Evolutionary conservation across 176 grass and related monocot species (phyloP).

Genomic region (Oropetium thomaeum): DNA sequence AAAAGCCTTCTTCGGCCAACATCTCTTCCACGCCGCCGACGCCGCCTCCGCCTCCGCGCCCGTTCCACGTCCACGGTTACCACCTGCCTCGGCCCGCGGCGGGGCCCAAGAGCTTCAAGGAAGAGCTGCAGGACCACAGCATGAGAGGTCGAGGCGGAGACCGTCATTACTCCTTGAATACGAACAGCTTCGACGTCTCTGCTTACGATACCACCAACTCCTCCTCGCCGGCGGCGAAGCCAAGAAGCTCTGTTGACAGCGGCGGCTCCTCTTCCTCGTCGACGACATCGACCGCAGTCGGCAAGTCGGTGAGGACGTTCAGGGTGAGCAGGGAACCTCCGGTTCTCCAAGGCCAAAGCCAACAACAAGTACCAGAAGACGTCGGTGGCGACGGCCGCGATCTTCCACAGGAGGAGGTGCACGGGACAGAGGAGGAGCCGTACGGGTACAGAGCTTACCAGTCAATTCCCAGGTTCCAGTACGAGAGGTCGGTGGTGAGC

Average conservation of each 20-base stretch:
- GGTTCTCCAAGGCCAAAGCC: conserved; percentile 10
- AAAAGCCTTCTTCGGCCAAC: conserved; percentile 15
- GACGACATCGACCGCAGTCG: neutral
- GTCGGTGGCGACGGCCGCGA: conserved; percentile 22
- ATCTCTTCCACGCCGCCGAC: conserved; percentile 40
- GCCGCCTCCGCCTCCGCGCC: conserved; percentile 71
- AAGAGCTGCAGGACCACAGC: conserved; percentile 73
- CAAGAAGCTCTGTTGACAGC: conserved; percentile 44
- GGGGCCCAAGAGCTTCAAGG: conserved; percentile 64
- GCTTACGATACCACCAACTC: conserved; percentile 32
- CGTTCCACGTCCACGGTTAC: conserved; percentile 54
- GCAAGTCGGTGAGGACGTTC: conserved; percentile 63
- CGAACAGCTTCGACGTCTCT: neutral
- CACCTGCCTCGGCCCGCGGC: conserved; percentile 32
- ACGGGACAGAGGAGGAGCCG: conserved; percentile 45
- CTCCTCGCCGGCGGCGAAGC: conserved; percentile 31
- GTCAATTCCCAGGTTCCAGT: conserved; percentile 50
- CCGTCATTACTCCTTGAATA: neutral
- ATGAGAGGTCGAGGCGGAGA: conserved; percentile 27
- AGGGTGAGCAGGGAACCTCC: conserved; percentile 39
- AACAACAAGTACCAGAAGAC: conserved; percentile 27
- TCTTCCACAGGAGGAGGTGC: neutral
- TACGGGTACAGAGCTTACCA: conserved; percentile 44
- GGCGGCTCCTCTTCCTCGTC: conserved; percentile 24
- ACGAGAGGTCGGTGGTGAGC: conserved; percentile 24